A percentile compares a stretch with the other conserved stretches of the same genome.
phyloP scores from a whole-genome alignment of 1,284 basidiomycete species.

The Phenoliferia sp. region DNA sequence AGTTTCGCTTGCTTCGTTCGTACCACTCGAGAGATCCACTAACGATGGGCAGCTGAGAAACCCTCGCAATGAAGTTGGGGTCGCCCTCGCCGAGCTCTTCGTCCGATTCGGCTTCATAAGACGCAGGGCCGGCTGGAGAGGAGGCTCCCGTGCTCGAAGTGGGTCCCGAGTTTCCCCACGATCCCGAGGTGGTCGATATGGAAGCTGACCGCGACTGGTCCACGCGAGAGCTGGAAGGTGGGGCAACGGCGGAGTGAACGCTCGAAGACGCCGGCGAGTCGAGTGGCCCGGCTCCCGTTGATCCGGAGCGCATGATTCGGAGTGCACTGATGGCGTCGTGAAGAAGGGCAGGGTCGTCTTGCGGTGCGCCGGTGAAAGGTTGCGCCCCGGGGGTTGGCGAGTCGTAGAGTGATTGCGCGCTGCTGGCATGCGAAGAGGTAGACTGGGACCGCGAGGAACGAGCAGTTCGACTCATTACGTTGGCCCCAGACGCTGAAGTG shows the following conservation, averaged over 20 bases:
- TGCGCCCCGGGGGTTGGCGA: background rate
- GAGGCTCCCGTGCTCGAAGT: conserved; percentile 12
- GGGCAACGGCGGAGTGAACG: background rate
- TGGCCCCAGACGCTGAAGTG: background rate
- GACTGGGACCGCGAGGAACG: background rate
- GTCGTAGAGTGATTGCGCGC: background rate
- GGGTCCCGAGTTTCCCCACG: conserved; percentile 8
- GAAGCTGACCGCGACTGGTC: conserved; percentile 11
- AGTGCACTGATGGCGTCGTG: conserved; percentile 7
- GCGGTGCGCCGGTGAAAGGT: background rate
- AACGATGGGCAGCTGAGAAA: conserved; percentile 56
- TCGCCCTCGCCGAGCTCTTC: conserved; percentile 12
- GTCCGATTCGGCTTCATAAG: background rate
- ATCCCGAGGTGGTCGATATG: conserved; percentile 15
- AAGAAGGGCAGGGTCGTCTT: background rate
- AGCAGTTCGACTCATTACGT: background rate
- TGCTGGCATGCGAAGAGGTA: background rate
- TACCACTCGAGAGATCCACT: conserved; percentile 65
- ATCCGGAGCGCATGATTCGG: conserved; percentile 12
- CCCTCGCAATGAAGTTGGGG: conserved; percentile 50
- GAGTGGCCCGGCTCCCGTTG: background rate
- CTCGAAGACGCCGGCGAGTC: background rate
- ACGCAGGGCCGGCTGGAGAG: conserved; percentile 5
- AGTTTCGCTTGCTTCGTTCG: conserved; percentile 69
- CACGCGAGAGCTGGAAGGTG: background rate